Evolutionary conservation across 371 early-diverging fungal species (phyloP).

Genomic region (Mucor indicus): DNA sequence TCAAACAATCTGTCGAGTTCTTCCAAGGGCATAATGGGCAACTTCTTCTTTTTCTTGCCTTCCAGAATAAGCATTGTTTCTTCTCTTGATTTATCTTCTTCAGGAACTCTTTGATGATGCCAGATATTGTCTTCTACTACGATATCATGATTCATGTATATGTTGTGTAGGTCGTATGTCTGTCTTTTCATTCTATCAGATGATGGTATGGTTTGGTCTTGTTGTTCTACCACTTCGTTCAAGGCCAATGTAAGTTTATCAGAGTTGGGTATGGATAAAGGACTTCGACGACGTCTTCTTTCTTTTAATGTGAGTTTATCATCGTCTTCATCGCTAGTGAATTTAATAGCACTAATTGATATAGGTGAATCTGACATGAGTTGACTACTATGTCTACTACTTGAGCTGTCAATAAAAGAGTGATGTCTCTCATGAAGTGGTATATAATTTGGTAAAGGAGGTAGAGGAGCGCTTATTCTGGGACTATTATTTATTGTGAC

Average conservation of each 20-base stretch:
- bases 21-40: slow-evolving; percentile 8
- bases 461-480: slow-evolving; percentile 1
- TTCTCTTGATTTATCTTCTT: slow-evolving; percentile 22
- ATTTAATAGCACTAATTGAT: not conserved
- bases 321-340: not conserved
- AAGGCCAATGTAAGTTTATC: slow-evolving; percentile 16
- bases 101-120: slow-evolving; percentile 2
- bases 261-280: slow-evolving; percentile 6
- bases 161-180: not conserved
- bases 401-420: too few species aligned
- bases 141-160: too few species aligned
- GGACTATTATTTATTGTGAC: slow-evolving; percentile 1
- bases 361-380: slow-evolving; percentile 3
- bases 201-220: not conserved
- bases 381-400: slow-evolving; percentile 1
- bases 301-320: slow-evolving; percentile 11
- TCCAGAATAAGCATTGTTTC: slow-evolving; percentile 31
- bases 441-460: not conserved
- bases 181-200: too few species aligned
- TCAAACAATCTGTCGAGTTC: slow-evolving; percentile 18
- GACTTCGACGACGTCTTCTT: slow-evolving; percentile 17
- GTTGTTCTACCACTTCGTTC: not conserved
- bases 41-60: slow-evolving; percentile 5
- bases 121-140: not conserved
- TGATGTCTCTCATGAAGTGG: not conserved